Evolutionary conservation across 2,329 filamentous ascomycete genomes (phyloP), one percentile per base, ranked within the genome.

Genomic region (Ascochyta fabae): DNA sequence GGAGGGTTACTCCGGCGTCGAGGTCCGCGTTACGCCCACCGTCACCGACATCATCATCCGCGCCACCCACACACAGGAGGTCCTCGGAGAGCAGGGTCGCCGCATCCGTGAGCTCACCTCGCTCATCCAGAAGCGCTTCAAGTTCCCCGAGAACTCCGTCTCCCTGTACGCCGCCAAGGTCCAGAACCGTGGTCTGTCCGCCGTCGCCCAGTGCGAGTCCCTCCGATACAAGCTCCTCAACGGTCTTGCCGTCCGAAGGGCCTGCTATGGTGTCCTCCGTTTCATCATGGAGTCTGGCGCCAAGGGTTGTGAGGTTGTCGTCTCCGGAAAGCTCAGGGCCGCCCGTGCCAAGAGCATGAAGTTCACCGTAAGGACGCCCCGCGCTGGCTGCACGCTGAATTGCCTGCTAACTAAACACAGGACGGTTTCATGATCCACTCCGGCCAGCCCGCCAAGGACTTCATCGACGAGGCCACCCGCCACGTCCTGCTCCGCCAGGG

Each of bases 371-470:
- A 65, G 84, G 55, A 47, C 33, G 16, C 40, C 29, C n/a, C 43
- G 27, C 16, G 24, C 9, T 19, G 23, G 3, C 19, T 27, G 16
- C 23, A 53, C 36, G 26, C 43, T 13, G 42, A 39, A 26, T 41
- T 16, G 12, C 6, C 49, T 52, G 57, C 61, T 75, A 57, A 72
- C 56, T 60, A 34, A 19, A 13, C 2, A 38, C 65, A 87, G 86
- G 87, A 99, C 83, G 95, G 95, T 80, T 99, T 99, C 92, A 99
- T 99, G 95, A 99, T 99, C 84, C 95, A 99, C 91, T 99, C 95
- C 77, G 95, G 95, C 84, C 95, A 99, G 83, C 95, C 95, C 78
- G 95, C 94, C 78, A 94, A 96, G 84, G 95, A 99, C 85, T 99
- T 99, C 86, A 99, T 99, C 81, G 95, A 99, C 87, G 87, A 84